Evolutionary conservation across 352 stramenopile genomes (phyloP).

Genomic region (Globisporangium megalacanthum): DNA sequence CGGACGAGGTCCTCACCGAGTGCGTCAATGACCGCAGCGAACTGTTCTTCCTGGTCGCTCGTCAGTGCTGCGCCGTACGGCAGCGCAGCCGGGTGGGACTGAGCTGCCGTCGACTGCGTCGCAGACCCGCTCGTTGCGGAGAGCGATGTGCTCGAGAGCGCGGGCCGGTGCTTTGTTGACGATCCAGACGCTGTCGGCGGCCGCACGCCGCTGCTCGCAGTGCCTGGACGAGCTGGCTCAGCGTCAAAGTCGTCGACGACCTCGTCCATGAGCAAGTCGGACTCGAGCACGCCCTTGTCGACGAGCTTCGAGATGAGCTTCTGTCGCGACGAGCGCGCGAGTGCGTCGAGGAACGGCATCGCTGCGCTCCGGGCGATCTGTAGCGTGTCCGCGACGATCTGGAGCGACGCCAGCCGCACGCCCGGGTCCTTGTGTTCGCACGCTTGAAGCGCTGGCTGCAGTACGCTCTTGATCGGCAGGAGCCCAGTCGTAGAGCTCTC

Average conservation of each 20-base stretch:
- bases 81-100: conserved; percentile 34
- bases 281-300: conserved; percentile 60
- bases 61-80: conserved; percentile 72
- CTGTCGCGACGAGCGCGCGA: conserved; percentile 57
- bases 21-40: conserved; percentile 39
- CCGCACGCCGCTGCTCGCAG: conserved; percentile 41
- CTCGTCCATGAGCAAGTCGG: conserved; percentile 81
- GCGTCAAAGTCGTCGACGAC: conserved; percentile 81
- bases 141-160: conserved; percentile 48
- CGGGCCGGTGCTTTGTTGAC: conserved; percentile 71
- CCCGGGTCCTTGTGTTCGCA: conserved; percentile 71
- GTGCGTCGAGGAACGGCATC: conserved; percentile 66
- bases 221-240: conserved; percentile 38
- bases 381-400: conserved; percentile 67
- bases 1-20: conserved; percentile 72
- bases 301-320: conserved; percentile 83
- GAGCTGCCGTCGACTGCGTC: conserved; percentile 12
- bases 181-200: conserved; percentile 68
- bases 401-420: conserved; percentile 53
- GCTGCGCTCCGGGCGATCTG: conserved; percentile 47
- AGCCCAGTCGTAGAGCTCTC: conserved; percentile 31
- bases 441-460: conserved; percentile 60
- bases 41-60: conserved; percentile 47
- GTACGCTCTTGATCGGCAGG: conserved; percentile 57
- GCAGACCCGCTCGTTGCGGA: conserved; percentile 23